Evolutionary conservation across 75 land plant genomes (phyloP).

Genomic region (Pinus tabuliformis): DNA sequence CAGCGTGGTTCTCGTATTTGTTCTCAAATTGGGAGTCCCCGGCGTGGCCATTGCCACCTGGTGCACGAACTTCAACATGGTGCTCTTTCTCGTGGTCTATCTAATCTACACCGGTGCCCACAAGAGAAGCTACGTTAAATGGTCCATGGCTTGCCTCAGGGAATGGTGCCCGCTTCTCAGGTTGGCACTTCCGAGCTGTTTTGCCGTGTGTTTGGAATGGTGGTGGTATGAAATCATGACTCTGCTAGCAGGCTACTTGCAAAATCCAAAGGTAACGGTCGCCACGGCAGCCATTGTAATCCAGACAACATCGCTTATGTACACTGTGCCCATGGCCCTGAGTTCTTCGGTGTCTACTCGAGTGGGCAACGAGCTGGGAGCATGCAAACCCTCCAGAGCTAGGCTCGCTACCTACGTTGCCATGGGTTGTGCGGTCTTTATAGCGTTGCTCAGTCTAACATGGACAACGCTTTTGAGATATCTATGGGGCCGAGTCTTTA

Average conservation of each 20-base stretch:
- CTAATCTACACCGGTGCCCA: constrained; percentile 24
- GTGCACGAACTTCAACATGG: constrained; percentile 39
- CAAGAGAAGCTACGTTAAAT: constrained; percentile 21
- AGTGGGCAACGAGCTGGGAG: constrained; percentile 88
- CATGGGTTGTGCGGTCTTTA: constrained; percentile 37
- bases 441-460: constrained; percentile 33
- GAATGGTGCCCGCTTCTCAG: constrained; percentile 53
- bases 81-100: constrained; percentile 22
- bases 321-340: constrained; percentile 66
- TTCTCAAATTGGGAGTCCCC: constrained; percentile 26
- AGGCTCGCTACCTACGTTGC: constrained; percentile 50
- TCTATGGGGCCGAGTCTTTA: constrained; percentile 66
- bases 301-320: constrained; percentile 86
- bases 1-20: constrained; percentile 30
- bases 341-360: constrained; percentile 63
- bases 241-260: constrained; percentile 55
- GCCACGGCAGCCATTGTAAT: constrained; percentile 78
- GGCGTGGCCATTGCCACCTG: constrained; percentile 40
- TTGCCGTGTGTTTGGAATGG: constrained; percentile 83
- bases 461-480: constrained; percentile 54
- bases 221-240: constrained; percentile 96
- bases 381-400: constrained; percentile 50
- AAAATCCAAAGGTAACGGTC: constrained; percentile 47
- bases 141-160: constrained; percentile 20
- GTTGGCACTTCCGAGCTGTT: constrained; percentile 69